phyloP scores from a whole-genome alignment of 2,329 filamentous ascomycete species.

The Myrmaecium sp. region DNA sequence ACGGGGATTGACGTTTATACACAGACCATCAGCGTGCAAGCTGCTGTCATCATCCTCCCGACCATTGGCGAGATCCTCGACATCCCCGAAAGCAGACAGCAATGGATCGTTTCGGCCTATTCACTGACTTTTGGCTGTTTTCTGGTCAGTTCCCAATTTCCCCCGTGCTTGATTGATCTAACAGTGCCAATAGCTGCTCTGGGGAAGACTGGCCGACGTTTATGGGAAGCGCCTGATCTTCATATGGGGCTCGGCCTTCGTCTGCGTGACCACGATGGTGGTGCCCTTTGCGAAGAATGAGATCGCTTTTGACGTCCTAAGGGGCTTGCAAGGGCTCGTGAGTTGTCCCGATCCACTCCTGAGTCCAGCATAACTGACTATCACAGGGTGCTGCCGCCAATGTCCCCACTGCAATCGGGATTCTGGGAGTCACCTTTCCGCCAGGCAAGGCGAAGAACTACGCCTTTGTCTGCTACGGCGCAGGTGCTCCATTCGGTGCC shows the following conservation, averaged over 20 bases:
- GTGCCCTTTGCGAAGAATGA: constrained; percentile 48
- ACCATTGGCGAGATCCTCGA: constrained; percentile 14
- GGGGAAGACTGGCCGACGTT: constrained; percentile 44
- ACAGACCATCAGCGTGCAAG: constrained; percentile 15
- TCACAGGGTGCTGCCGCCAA: constrained; percentile 44
- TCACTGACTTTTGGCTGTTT: constrained; percentile 48
- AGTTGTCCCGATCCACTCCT: constrained; percentile 4
- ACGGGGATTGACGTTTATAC: neutral
- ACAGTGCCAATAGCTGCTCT: constrained; percentile 37
- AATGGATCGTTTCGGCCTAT: constrained; percentile 37
- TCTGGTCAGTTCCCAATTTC: constrained; percentile 39
- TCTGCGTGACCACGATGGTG: constrained; percentile 36
- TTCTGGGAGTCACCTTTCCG: constrained; percentile 46
- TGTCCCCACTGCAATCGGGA: constrained; percentile 51
- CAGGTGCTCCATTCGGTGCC: constrained; percentile 44
- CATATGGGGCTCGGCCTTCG: constrained; percentile 42
- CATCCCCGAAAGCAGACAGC: constrained; percentile 16
- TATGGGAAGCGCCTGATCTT: constrained; percentile 48
- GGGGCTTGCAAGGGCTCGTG: constrained; percentile 44
- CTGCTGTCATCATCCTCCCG: constrained; percentile 17
- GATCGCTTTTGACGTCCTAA: constrained; percentile 46
- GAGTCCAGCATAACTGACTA: constrained; percentile 6
- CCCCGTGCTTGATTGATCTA: neutral
- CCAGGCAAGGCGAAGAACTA: constrained; percentile 51
- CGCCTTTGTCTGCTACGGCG: constrained; percentile 45